Percentiles rank a stretch among this genome's conserved stretches.
Conservation (phyloP, 73 alveolate species). For the Paramecium pentaurelia region DNA sequence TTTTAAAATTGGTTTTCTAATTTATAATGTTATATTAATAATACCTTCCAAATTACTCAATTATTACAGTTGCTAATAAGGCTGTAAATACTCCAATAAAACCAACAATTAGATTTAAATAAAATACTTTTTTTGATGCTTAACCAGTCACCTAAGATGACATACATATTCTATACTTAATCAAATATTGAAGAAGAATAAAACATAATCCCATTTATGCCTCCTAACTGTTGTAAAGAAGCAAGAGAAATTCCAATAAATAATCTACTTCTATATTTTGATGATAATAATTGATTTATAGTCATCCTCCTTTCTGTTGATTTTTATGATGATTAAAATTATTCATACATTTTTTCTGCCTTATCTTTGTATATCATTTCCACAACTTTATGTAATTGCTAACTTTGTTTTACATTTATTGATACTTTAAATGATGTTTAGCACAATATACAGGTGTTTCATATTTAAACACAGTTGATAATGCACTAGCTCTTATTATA, state of each 20-base stretch:
- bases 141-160: neutral
- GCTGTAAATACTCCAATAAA: constrained; percentile 27
- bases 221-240: neutral
- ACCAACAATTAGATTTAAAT: constrained; percentile 29
- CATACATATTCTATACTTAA: neutral
- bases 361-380: neutral
- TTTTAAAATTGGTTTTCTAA: neutral
- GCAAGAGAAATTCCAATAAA: neutral
- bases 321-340: neutral
- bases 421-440: constrained; percentile 3
- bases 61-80: neutral
- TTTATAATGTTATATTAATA: neutral
- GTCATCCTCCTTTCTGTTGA: neutral
- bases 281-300: neutral
- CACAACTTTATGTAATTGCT: neutral
- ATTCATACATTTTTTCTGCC: neutral
- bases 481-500: neutral
- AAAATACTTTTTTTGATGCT: neutral
- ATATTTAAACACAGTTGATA: neutral
- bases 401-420: neutral
- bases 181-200: constrained; percentile 34
- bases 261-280: neutral
- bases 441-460: constrained; percentile 34
- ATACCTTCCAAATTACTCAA: constrained; percentile 39
- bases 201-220: constrained; percentile 37